Evolutionary conservation across 1,284 basidiomycete species (phyloP).

Genomic region (Leccinum angustisporum): DNA sequence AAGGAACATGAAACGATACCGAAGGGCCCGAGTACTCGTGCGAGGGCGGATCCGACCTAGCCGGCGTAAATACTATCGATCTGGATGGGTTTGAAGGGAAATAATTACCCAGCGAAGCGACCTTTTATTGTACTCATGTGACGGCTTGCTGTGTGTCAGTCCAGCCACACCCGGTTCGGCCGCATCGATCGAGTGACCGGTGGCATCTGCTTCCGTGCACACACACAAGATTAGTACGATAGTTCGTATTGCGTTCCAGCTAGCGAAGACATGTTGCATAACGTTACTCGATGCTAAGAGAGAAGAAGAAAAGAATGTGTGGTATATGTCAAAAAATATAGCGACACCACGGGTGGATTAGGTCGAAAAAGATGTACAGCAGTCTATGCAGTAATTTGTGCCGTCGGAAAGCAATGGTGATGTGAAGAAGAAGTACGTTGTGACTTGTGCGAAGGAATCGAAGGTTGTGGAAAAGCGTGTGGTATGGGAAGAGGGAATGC

Average conservation of each 20-base stretch:
- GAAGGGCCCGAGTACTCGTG: not conserved
- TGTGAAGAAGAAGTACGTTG: constrained; percentile 31
- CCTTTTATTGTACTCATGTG: not conserved
- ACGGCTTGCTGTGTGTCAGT: not conserved
- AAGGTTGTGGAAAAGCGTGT: constrained; percentile 20
- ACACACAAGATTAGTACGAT: not conserved
- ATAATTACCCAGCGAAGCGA: not conserved
- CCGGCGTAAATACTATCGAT: not conserved
- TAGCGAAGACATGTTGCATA: constrained; percentile 2
- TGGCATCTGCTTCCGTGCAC: not conserved
- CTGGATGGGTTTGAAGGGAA: not conserved
- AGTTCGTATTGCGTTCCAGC: constrained; percentile 4
- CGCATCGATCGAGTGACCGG: not conserved
- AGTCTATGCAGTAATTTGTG: constrained; percentile 29
- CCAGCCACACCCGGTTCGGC: not conserved
- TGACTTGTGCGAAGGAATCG: constrained; percentile 27
- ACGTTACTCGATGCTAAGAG: constrained; percentile 9
- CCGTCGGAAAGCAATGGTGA: constrained; percentile 19
- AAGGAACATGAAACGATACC: not conserved
- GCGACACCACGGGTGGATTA: constrained; percentile 29
- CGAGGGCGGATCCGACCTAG: not conserved
- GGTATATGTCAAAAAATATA: constrained; percentile 38
- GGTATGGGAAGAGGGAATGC: constrained; percentile 32
- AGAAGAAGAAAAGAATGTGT: constrained; percentile 2
- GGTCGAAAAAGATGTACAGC: not conserved